Evolutionary conservation across 495 filamentous ascomycete species (phyloP), one percentile per base, ranked within the genome.

Genomic region (Penicillium samsonianum): DNA sequence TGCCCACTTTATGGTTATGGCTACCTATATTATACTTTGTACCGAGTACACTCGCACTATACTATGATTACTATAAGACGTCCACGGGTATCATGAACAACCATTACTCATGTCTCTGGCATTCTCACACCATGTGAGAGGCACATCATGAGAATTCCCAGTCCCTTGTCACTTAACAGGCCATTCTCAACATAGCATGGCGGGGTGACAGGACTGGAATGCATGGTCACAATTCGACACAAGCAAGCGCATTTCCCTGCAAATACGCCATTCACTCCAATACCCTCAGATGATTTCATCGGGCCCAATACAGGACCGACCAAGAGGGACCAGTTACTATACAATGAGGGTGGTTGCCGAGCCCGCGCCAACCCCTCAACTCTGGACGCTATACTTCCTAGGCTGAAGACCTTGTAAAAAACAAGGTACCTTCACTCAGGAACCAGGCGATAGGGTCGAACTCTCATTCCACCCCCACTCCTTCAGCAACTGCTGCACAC

Each of bases 381-480:
- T 11, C n/a, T 22, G 30, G 30, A 22, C 22, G 19, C 28, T 22
- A 35, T 11, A 11, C 26, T 19, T 42, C 22, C 33, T 25, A 3
- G 5, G 17, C 22, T 48, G 11, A 16, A 40, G 2, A n/a, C 20
- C 38, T 50, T 14, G 26, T 31, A 57, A 64, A 10, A 59, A 59
- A 12, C 41, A 59, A 10, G 59, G n/a, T n/a, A n/a, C n/a, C n/a
- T n/a, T n/a, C n/a, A n/a, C n/a, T n/a, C n/a, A 38, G 9, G 30
- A 57, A 9, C 40, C 61, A 17, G 40, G 26, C 35, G 58, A 49
- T 2, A 37, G 59, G 23, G 59, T 53, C 38, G 46, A 58, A 38
- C 40, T 62, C 53, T 74, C 74, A 23, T 74, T 64, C 77, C 78
- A 82, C 12, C 64, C 71, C 84, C 84, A 88, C 56, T 85, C 78